Conservation (phyloP, 352 stramenopile genomes). For the Blastocystis sp. region DNA sequence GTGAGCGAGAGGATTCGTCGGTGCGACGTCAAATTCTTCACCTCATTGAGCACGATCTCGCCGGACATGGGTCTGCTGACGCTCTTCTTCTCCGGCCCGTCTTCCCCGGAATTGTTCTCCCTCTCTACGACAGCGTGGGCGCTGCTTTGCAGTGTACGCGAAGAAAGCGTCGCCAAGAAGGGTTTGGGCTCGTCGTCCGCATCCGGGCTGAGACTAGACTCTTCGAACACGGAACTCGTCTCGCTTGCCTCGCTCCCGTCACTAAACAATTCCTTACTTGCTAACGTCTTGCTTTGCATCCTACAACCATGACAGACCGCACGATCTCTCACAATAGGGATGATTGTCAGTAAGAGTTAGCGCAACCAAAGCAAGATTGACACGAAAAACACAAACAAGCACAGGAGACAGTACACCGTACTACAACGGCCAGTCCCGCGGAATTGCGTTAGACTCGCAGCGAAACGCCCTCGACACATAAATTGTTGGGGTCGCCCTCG, state of each 20-base stretch:
- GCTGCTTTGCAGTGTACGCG: background rate
- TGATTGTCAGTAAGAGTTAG: background rate
- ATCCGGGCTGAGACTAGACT: background rate
- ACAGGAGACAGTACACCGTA: too few relatives aligned
- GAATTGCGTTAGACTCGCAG: too few relatives aligned
- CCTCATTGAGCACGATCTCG: conserved; percentile 41
- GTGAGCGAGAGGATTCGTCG: conserved; percentile 32
- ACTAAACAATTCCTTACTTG: background rate
- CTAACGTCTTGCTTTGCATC: background rate
- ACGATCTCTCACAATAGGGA: background rate
- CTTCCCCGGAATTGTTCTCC: background rate
- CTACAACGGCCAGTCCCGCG: too few relatives aligned
- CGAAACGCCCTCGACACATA: too few relatives aligned
- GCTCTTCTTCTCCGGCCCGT: background rate
- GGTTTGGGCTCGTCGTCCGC: background rate
- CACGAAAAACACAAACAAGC: background rate
- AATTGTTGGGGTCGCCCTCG: too few relatives aligned
- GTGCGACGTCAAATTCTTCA: conserved; percentile 30
- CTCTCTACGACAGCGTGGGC: background rate
- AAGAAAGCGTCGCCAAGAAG: conserved; percentile 25
- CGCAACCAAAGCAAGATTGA: background rate
- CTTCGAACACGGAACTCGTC: background rate
- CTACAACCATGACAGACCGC: background rate
- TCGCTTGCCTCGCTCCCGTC: background rate
- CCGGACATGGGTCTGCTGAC: background rate